Percentiles rank a stretch among this genome's conserved stretches.
These are phyloP conservation scores for Saposhnikovia divaricata DNA, from an alignment of 129 eudicot species.

Conservation along the genomic window DNA sequence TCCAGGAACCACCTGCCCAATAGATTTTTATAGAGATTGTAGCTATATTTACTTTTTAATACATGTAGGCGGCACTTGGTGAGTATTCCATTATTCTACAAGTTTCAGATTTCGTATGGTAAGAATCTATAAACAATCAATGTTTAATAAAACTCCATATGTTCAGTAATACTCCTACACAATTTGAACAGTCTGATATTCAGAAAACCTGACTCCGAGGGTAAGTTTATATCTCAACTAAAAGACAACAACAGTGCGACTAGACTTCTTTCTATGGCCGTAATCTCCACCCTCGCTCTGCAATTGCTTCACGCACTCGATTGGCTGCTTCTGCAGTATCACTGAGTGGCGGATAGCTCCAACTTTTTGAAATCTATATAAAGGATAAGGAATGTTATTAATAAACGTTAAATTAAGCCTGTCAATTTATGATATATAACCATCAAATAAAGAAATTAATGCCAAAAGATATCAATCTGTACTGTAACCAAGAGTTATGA, in stretches of 20 bases:
- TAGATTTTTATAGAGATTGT: too few relatives aligned
- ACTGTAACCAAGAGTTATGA: background rate
- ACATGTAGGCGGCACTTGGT: too few relatives aligned
- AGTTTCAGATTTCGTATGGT: background rate
- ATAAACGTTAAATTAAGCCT: too few relatives aligned
- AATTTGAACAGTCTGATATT: background rate
- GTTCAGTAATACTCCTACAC: background rate
- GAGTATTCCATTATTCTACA: background rate
- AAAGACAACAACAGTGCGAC: conserved; percentile 3
- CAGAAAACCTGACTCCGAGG: background rate
- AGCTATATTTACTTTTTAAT: too few relatives aligned
- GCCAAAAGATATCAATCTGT: background rate
- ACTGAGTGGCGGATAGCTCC: conserved; percentile 93
- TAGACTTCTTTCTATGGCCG: conserved; percentile 33
- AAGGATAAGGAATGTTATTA: background rate
- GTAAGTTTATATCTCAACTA: background rate
- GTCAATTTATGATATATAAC: background rate
- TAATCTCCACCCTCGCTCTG: conserved; percentile 87
- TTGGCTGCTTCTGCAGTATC: conserved; percentile 91
- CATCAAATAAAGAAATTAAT: background rate
- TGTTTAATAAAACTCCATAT: background rate
- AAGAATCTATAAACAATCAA: background rate
- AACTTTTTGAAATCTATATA: conserved; percentile 70
- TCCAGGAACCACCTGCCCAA: too few relatives aligned
- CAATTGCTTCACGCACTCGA: conserved; percentile 77